phyloP scores from a whole-genome alignment of 169 alveolate species.

The Eimeria maxima region DNA sequence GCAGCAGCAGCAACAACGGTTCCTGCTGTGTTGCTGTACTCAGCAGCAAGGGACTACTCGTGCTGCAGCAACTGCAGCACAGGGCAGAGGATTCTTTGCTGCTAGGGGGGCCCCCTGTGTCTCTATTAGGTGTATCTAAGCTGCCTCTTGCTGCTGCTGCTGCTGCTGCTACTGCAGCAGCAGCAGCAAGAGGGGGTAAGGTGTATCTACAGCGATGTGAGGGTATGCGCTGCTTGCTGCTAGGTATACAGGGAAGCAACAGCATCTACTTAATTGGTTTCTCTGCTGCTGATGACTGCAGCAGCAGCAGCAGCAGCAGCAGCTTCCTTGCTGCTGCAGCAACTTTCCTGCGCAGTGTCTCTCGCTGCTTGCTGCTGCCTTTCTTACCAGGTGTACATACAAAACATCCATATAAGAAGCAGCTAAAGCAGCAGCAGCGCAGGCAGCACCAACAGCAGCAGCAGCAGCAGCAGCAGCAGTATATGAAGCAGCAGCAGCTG shows the following conservation, averaged over 20 bases:
- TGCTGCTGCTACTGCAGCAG: not conserved
- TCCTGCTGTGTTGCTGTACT: not conserved
- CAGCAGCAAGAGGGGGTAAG: not conserved
- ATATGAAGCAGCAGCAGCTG: not conserved
- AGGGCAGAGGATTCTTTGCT: slow-evolving; percentile 2
- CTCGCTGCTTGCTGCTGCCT: not conserved
- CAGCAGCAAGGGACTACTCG: slow-evolving; percentile 77
- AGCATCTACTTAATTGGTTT: slow-evolving; percentile 86
- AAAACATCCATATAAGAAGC: not conserved
- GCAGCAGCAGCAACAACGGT: not conserved
- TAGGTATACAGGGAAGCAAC: slow-evolving; percentile 23
- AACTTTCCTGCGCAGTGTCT: slow-evolving; percentile 69
- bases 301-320: slow-evolving; percentile 87
- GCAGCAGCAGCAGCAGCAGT: no score
- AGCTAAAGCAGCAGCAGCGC: no score
- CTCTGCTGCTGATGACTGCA: slow-evolving; percentile 92
- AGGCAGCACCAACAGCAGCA: no score
- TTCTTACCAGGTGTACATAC: not conserved
- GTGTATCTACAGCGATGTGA: not conserved
- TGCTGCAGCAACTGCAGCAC: slow-evolving; percentile 83
- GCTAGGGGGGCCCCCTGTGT: slow-evolving; percentile 39
- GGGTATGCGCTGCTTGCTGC: slow-evolving; percentile 21
- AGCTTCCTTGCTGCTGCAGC: slow-evolving; percentile 84
- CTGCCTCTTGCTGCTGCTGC: slow-evolving; percentile 34
- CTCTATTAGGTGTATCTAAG: not conserved